These are phyloP conservation scores for Teratosphaeria nubilosa DNA, from an alignment of 2,329 filamentous ascomycete genomes.

Conservation along the genomic window DNA sequence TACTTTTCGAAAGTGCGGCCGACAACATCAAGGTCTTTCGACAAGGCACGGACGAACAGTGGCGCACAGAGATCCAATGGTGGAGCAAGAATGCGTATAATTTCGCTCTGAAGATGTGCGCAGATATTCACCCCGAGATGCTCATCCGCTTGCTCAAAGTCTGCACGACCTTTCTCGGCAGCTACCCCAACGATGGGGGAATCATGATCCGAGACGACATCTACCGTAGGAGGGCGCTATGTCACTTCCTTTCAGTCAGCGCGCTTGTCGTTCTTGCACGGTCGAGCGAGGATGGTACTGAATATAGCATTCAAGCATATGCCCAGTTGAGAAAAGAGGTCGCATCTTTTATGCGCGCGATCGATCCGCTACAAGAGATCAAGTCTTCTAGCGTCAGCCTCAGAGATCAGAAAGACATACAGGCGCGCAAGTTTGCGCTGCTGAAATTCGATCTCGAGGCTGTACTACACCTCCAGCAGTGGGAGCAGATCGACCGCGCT, in stretches of 20 bases:
- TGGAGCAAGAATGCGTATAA: conserved; percentile 79
- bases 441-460: conserved; percentile 74
- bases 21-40: conserved; percentile 35
- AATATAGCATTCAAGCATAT: conserved; percentile 51
- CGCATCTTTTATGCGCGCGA: conserved; percentile 37
- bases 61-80: conserved; percentile 62
- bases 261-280: conserved; percentile 40
- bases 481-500: conserved; percentile 54
- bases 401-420: conserved; percentile 22
- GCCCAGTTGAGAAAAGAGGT: conserved; percentile 51
- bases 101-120: conserved; percentile 53
- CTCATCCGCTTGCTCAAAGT: conserved; percentile 45
- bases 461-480: conserved; percentile 54
- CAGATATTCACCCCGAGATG: conserved; percentile 45
- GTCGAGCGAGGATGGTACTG: conserved; percentile 30
- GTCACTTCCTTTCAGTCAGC: conserved; percentile 54
- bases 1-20: conserved; percentile 42
- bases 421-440: conserved; percentile 43
- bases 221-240: conserved; percentile 53
- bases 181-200: conserved; percentile 11
- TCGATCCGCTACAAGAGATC: conserved; percentile 27
- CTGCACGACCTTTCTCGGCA: conserved; percentile 28
- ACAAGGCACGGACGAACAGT: conserved; percentile 29
- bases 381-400: conserved; percentile 31
- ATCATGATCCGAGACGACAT: conserved; percentile 22